phyloP scores from a whole-genome alignment of 306 rosid species.

The Sindora glabra region DNA sequence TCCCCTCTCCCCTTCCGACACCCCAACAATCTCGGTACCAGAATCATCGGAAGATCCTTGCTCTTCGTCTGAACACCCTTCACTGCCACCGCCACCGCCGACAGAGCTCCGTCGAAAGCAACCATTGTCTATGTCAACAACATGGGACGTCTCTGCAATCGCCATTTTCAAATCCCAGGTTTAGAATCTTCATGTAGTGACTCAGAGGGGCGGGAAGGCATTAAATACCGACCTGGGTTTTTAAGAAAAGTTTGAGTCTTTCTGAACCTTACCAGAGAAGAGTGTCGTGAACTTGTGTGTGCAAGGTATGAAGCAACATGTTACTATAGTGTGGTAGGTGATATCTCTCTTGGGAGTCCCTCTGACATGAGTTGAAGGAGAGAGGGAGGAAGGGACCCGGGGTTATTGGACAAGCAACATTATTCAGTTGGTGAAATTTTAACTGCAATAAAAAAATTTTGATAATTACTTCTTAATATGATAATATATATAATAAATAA shows the following conservation, averaged over 20 bases:
- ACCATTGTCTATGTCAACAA: conserved; percentile 25
- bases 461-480: no score
- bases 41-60: conserved; percentile 27
- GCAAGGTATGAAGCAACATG: conserved; percentile 16
- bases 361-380: conserved; percentile 10
- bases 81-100: background rate
- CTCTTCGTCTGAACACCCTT: conserved; percentile 22
- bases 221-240: conserved; percentile 35
- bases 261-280: conserved; percentile 1
- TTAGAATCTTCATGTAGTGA: conserved; percentile 67
- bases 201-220: conserved; percentile 25
- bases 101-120: conserved; percentile 35
- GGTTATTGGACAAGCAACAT: no score
- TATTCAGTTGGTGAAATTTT: no score
- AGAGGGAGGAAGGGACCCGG: conserved; percentile 26
- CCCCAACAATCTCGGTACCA: conserved; percentile 48
- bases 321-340: conserved; percentile 28
- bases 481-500: no score
- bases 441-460: no score
- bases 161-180: conserved; percentile 42
- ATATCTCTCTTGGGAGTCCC: conserved; percentile 26
- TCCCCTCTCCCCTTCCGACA: conserved; percentile 27
- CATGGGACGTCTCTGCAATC: conserved; percentile 34
- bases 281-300: conserved; percentile 19
- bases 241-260: conserved; percentile 17